Conservation (phyloP, 306 rosid species). For the Cercis canadensis region DNA sequence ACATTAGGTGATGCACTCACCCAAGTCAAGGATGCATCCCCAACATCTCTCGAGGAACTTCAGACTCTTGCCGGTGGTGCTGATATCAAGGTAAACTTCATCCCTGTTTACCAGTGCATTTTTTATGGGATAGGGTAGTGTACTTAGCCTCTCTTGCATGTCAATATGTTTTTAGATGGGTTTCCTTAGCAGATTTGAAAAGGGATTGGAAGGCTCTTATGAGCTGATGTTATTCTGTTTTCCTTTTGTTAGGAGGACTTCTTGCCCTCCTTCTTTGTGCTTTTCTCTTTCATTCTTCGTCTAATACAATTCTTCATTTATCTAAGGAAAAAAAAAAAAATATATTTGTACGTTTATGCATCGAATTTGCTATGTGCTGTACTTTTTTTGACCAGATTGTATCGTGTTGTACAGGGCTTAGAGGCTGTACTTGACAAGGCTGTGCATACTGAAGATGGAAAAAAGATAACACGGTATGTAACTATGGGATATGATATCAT, state of each 20-base stretch:
- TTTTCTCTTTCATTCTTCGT: too few species aligned
- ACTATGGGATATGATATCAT: slow-evolving; percentile 15
- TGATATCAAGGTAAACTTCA: slow-evolving; percentile 80
- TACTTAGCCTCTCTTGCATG: too few species aligned
- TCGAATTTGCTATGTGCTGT: slow-evolving; percentile 4
- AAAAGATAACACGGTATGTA: slow-evolving; percentile 88
- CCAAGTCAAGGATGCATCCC: slow-evolving; percentile 74
- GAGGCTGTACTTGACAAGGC: slow-evolving; percentile 99
- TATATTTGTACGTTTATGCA: slow-evolving; percentile 27
- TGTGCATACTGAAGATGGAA: slow-evolving; percentile 95
- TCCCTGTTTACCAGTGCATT: too few species aligned
- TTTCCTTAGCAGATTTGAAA: too few species aligned
- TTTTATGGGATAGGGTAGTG: too few species aligned
- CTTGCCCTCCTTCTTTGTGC: too few species aligned
- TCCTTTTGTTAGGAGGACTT: too few species aligned
- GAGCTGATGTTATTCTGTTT: too few species aligned
- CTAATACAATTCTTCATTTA: too few species aligned
- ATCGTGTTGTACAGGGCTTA: slow-evolving; percentile 70
- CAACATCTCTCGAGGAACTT: slow-evolving; percentile 92
- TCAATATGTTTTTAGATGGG: too few species aligned
- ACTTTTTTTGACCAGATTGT: slow-evolving; percentile 37
- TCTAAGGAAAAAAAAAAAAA: background rate
- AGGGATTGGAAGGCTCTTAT: too few species aligned
- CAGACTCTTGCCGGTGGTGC: slow-evolving; percentile 98
- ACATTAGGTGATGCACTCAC: slow-evolving; percentile 88